phyloP scores from a whole-genome alignment of 352 stramenopile genomes.

The Peronosclerospora sorghi region DNA sequence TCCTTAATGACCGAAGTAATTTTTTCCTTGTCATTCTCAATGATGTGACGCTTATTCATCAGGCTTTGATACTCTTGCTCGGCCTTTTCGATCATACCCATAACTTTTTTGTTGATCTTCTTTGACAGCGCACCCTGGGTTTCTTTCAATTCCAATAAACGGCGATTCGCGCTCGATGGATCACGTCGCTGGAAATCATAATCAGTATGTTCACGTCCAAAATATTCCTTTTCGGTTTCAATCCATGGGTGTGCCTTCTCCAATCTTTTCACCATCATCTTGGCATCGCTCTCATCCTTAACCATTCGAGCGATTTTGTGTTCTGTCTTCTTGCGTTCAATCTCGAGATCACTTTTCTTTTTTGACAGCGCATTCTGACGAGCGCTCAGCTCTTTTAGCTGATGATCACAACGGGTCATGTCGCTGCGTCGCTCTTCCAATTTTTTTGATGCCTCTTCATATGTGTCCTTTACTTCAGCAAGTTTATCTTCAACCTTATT shows the following conservation, averaged over 20 bases:
- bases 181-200: slow-evolving; percentile 95
- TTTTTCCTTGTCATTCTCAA: slow-evolving; percentile 99
- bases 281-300: slow-evolving; percentile 88
- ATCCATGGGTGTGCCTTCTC: slow-evolving; percentile 96
- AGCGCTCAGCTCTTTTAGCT: slow-evolving; percentile 84
- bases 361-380: slow-evolving; percentile 70
- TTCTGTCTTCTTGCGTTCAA: slow-evolving; percentile 93
- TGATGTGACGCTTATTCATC: slow-evolving; percentile 95
- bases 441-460: slow-evolving; percentile 47
- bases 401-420: slow-evolving; percentile 80
- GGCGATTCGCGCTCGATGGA: slow-evolving; percentile 67
- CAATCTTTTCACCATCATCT: slow-evolving; percentile 85
- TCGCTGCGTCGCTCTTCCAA: slow-evolving; percentile 60
- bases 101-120: slow-evolving; percentile 99
- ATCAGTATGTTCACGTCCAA: slow-evolving; percentile 93
- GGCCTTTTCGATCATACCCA: slow-evolving; percentile 99
- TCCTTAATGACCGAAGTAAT: slow-evolving; percentile 99
- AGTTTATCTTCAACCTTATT: slow-evolving; percentile 65
- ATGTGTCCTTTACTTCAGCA: slow-evolving; percentile 46
- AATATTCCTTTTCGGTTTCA: slow-evolving; percentile 93
- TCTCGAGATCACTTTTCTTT: slow-evolving; percentile 81
- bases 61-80: slow-evolving; percentile 98
- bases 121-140: slow-evolving; percentile 91
- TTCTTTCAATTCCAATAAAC: slow-evolving; percentile 87
- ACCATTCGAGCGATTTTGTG: slow-evolving; percentile 88